Evolutionary conservation across 140 eudicot genomes (phyloP).

Genomic region (Bidens hawaiensis): DNA sequence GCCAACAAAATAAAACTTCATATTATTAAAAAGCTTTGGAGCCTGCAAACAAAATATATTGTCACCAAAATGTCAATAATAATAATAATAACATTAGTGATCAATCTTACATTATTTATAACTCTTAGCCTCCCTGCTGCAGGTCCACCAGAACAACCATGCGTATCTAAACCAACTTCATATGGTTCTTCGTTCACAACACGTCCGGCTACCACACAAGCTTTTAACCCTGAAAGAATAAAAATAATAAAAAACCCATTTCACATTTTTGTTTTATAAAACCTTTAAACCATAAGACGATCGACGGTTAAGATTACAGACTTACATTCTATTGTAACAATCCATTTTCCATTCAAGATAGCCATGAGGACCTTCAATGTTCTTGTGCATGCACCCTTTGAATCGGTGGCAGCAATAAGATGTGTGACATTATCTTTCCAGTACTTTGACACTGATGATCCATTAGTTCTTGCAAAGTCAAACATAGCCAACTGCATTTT

Average conservation of each 20-base stretch:
- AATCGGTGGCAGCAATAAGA: slow-evolving; percentile 78
- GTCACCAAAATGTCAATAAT: not conserved
- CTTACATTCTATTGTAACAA: slow-evolving; percentile 67
- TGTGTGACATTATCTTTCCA: slow-evolving; percentile 82
- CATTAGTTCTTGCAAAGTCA: slow-evolving; percentile 59
- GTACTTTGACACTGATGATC: slow-evolving; percentile 49
- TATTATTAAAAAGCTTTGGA: slow-evolving; percentile 58
- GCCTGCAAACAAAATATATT: slow-evolving; percentile 45
- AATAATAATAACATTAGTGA: no score
- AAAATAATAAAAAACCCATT: not conserved
- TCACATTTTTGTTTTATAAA: not conserved
- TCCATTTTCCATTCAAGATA: slow-evolving; percentile 79
- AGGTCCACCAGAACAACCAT: slow-evolving; percentile 74
- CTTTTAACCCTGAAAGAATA: slow-evolving; percentile 62
- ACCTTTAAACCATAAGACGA: not conserved
- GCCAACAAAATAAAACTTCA: slow-evolving; percentile 59
- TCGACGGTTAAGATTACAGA: not conserved
- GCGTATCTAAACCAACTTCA: slow-evolving; percentile 72
- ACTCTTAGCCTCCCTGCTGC: slow-evolving; percentile 69
- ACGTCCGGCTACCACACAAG: slow-evolving; percentile 44
- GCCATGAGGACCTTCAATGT: slow-evolving; percentile 91
- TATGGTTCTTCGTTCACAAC: slow-evolving; percentile 64
- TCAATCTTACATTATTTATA: slow-evolving; percentile 37
- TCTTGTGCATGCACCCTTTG: slow-evolving; percentile 80
- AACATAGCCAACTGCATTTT: slow-evolving; percentile 46